Evolutionary conservation across 2,329 filamentous ascomycete genomes (phyloP), one percentile per base, ranked within the genome.

Genomic region (Didymella pinodella): DNA sequence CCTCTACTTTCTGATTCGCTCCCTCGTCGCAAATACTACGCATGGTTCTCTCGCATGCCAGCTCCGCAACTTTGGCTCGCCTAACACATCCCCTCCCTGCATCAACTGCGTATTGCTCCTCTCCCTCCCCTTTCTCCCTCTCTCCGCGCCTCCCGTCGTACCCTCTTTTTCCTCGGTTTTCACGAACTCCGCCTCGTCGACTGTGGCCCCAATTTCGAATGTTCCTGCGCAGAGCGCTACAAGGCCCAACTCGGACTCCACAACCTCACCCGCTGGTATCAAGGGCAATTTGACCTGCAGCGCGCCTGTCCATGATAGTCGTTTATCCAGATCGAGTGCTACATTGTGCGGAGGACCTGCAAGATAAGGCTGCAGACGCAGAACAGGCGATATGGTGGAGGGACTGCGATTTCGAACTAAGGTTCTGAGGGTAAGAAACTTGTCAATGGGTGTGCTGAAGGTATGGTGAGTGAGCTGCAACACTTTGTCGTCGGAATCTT

Each of bases 231-330:
- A 93, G 32, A 97, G 84, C 31, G 89, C 85, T 41, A 91, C 91
- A 43, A 93, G 83, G 4, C 90, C 90, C 4, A 96, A 77, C 1
- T 83, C 82, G 22, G 91, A 81, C 60, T 88, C 84, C 0, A 83
- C 81, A n/a, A 78, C 85, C 44, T 84, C 81, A 4, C 86, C 84
- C 0, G 87, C 85, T 6, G 78, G 76, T 1, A 97, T 73, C 7
- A 85, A 72, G 0, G 90, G 87, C 0, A 97, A 79, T 1, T 86
- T 83, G 70, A 89, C 88, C 78, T 97, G 93, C 57, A 97, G 78
- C 29, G 90, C 88, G 1, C 93, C 93, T 64, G 92, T 94, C 89
- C 92, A 95, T 1, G 89, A 88, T 53, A 97, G 84, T 63, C 92
- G 91, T 70, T 91, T 88, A 41, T 90, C 90, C 55, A 94, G 86